phyloP scores from a whole-genome alignment of 2,329 filamentous ascomycete species.

The Pyricularia grisea region DNA sequence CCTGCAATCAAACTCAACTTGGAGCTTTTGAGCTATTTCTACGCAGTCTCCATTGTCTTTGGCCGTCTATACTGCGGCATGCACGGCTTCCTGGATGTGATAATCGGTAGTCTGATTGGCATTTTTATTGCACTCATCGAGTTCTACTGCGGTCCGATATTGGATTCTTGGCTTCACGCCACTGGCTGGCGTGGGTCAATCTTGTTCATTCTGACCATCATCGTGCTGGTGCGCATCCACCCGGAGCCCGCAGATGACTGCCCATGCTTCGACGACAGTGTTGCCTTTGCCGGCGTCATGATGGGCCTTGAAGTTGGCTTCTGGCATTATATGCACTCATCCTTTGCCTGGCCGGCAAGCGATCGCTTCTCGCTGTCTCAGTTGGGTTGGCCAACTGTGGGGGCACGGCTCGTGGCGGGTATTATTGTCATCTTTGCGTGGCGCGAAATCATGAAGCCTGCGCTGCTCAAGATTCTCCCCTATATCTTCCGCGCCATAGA shows the following conservation, averaged over 20 bases:
- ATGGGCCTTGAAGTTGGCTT: constrained; percentile 75
- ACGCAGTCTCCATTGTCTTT: constrained; percentile 80
- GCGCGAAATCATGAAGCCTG: constrained; percentile 83
- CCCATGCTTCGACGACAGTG: constrained; percentile 92
- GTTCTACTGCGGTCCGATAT: constrained; percentile 47
- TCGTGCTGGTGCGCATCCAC: constrained; percentile 76
- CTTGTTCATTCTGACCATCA: constrained; percentile 54
- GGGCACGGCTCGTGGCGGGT: constrained; percentile 64
- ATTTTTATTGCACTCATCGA: constrained; percentile 51
- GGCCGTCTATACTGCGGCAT: constrained; percentile 95
- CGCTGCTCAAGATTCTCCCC: constrained; percentile 67
- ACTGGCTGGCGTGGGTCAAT: constrained; percentile 56
- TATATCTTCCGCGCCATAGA: constrained; percentile 84
- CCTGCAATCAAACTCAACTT: constrained; percentile 50
- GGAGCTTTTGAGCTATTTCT: constrained; percentile 68
- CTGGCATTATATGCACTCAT: constrained; percentile 66
- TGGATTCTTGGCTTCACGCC: constrained; percentile 63
- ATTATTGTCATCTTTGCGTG: constrained; percentile 80
- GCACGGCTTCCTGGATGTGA: constrained; percentile 92
- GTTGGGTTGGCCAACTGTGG: constrained; percentile 55
- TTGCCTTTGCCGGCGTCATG: constrained; percentile 83
- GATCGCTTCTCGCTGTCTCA: constrained; percentile 56
- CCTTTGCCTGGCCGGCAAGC: constrained; percentile 29
- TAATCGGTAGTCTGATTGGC: constrained; percentile 71
- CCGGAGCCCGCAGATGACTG: constrained; percentile 96